Conservation (phyloP, 2,329 filamentous ascomycete genomes). For the Magnaporthiopsis incrustans region DNA sequence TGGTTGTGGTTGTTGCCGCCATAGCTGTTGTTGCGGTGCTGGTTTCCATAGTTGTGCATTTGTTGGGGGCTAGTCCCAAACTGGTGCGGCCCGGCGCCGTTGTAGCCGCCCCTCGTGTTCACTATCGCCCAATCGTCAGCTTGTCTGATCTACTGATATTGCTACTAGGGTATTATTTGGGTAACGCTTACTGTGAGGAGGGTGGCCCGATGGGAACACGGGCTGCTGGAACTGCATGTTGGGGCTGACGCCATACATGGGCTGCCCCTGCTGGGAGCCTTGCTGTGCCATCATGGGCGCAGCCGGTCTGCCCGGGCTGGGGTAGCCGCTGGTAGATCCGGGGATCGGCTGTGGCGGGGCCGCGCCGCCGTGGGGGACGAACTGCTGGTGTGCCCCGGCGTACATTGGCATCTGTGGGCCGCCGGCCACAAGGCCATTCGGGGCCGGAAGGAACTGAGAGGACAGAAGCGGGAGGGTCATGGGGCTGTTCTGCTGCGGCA, state of each 20-base stretch:
- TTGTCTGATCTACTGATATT: slow-evolving; percentile 2
- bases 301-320: slow-evolving; percentile 70
- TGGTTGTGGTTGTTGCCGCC: slow-evolving; percentile 18
- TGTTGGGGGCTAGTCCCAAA: slow-evolving; percentile 60
- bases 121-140: slow-evolving; percentile 30
- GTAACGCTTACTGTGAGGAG: slow-evolving; percentile 61
- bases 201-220: slow-evolving; percentile 61
- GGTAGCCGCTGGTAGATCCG: slow-evolving; percentile 63
- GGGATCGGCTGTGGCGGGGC: slow-evolving; percentile 49
- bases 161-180: not conserved
- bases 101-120: slow-evolving; percentile 54
- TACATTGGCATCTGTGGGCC: slow-evolving; percentile 77
- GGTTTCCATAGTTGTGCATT: slow-evolving; percentile 52
- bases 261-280: slow-evolving; percentile 83
- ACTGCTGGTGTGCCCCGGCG: slow-evolving; percentile 55
- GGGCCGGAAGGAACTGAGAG: slow-evolving; percentile 65
- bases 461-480: slow-evolving; percentile 82
- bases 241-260: slow-evolving; percentile 67
- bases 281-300: slow-evolving; percentile 94
- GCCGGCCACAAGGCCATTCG: slow-evolving; percentile 60
- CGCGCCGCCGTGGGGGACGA: slow-evolving; percentile 46
- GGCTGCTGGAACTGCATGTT: slow-evolving; percentile 68
- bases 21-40: slow-evolving; percentile 50
- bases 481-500: slow-evolving; percentile 58
- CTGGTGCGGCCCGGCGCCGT: slow-evolving; percentile 50